Percentiles rank a stretch among this genome's conserved stretches.
phyloP scores from a whole-genome alignment of 208 protist species.

The Trypanosoma rangeli region DNA sequence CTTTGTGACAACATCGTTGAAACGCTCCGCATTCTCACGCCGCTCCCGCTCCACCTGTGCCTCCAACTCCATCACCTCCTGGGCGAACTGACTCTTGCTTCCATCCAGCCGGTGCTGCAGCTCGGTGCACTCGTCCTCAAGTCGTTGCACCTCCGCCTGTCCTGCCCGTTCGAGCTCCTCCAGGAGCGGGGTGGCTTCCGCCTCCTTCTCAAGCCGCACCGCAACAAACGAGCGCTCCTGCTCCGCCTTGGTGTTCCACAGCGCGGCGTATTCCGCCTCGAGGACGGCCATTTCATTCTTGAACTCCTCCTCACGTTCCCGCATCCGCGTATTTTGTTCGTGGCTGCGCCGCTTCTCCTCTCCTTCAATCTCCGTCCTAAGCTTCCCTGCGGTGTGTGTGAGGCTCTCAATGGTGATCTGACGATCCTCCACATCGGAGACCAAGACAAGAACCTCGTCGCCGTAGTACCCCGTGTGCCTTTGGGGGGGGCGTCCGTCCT shows the following conservation, averaged over 20 bases:
- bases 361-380: slow-evolving; percentile 93
- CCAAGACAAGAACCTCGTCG: slow-evolving; percentile 93
- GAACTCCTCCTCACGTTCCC: slow-evolving; percentile 90
- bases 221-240: slow-evolving; percentile 92
- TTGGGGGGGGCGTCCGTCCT: slow-evolving; percentile 66
- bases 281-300: slow-evolving; percentile 72
- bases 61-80: slow-evolving; percentile 40
- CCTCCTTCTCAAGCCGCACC: slow-evolving; percentile 80
- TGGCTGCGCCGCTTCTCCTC: slow-evolving; percentile 93
- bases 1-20: slow-evolving; percentile 76
- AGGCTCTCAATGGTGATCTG: slow-evolving; percentile 76
- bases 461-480: slow-evolving; percentile 16
- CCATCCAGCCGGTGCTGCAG: slow-evolving; percentile 73
- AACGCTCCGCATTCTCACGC: slow-evolving; percentile 72
- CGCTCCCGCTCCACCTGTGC: slow-evolving; percentile 35
- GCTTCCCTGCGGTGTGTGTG: slow-evolving; percentile 87
- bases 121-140: slow-evolving; percentile 71
- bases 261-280: slow-evolving; percentile 71
- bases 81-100: slow-evolving; percentile 40
- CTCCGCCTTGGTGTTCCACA: slow-evolving; percentile 86
- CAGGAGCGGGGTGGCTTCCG: slow-evolving; percentile 61
- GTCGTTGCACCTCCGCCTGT: slow-evolving; percentile 86
- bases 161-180: slow-evolving; percentile 78
- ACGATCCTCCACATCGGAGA: slow-evolving; percentile 92
- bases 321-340: slow-evolving; percentile 90